phyloP scores from a whole-genome alignment of 495 filamentous ascomycete species.

The Terfezia claveryi region DNA sequence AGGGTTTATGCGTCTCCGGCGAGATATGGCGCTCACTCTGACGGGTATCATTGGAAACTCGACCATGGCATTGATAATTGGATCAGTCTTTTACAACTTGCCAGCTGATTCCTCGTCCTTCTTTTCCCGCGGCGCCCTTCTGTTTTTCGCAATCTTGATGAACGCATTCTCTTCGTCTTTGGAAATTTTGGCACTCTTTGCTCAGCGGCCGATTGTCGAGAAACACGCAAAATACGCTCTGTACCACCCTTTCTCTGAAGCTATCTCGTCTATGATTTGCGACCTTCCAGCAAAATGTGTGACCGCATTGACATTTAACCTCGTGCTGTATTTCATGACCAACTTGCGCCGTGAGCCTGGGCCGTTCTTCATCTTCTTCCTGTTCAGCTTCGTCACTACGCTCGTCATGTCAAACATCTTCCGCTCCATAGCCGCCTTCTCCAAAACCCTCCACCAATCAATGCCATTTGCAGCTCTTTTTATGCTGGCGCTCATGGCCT shows the following conservation, averaged over 20 bases:
- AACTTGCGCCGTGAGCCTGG: conserved; percentile 30
- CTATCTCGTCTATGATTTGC: conserved; percentile 58
- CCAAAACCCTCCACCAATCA: conserved; percentile 58
- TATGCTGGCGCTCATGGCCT: conserved; percentile 64
- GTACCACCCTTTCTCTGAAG: conserved; percentile 77
- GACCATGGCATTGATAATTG: conserved; percentile 54
- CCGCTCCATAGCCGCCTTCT: conserved; percentile 59
- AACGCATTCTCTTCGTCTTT: conserved; percentile 63
- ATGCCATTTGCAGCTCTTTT: conserved; percentile 65
- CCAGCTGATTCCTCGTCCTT: conserved; percentile 40
- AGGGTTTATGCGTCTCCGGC: conserved; percentile 45
- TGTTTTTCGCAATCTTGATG: conserved; percentile 76
- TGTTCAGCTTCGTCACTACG: conserved; percentile 44
- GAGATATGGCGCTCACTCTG: conserved; percentile 50
- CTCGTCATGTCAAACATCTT: conserved; percentile 63
- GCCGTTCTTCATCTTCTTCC: conserved; percentile 62
- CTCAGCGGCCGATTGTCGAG: conserved; percentile 77
- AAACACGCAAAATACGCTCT: conserved; percentile 81
- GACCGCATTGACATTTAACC: conserved; percentile 34
- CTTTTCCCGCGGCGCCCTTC: conserved; percentile 54
- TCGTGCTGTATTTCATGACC: conserved; percentile 47
- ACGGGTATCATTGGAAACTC: conserved; percentile 50
- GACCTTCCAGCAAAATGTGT: conserved; percentile 45
- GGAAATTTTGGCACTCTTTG: conserved; percentile 66
- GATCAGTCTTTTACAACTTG: conserved; percentile 64